phyloP scores from a whole-genome alignment of 1,139 yeast genomes.

The Zygosaccharomyces sapae region DNA sequence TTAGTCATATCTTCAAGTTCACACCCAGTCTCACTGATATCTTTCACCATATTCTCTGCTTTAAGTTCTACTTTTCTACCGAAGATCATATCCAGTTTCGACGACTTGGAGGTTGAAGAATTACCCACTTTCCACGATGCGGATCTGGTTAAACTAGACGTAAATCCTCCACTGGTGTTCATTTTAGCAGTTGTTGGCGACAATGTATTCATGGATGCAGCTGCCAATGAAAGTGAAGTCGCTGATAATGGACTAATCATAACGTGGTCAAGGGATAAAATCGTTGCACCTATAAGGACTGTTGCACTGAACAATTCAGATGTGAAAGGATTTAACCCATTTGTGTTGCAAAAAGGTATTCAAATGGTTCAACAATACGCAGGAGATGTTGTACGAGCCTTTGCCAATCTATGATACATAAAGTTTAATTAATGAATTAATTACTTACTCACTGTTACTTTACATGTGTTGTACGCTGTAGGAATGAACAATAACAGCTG shows the following conservation, averaged over 20 bases:
- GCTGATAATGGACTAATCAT: conserved; percentile 75
- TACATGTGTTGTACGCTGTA: conserved; percentile 68
- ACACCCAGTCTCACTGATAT: conserved; percentile 73
- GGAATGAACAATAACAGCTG: conserved; percentile 90
- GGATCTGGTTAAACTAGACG: conserved; percentile 60
- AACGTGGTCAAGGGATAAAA: conserved; percentile 62
- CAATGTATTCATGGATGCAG: conserved; percentile 70
- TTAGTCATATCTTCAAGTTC: conserved; percentile 63
- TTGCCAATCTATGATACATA: conserved; percentile 13
- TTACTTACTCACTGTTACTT: not conserved
- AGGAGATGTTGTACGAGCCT: conserved; percentile 28
- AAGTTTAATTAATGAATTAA: conserved; percentile 19
- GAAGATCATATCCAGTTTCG: conserved; percentile 58
- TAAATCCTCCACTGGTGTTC: conserved; percentile 69
- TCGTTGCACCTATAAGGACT: conserved; percentile 61
- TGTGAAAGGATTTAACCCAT: conserved; percentile 30
- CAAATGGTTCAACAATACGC: conserved; percentile 30
- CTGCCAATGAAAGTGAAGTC: conserved; percentile 78
- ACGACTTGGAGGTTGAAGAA: conserved; percentile 59
- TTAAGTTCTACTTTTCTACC: conserved; percentile 76
- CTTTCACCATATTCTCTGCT: conserved; percentile 77
- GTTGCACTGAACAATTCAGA: conserved; percentile 43
- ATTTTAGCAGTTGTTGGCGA: conserved; percentile 71
- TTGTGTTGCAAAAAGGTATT: conserved; percentile 24
- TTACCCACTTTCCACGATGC: conserved; percentile 88